phyloP scores from a whole-genome alignment of 2,329 filamentous ascomycete genomes.

The Clarireedia sp. region DNA sequence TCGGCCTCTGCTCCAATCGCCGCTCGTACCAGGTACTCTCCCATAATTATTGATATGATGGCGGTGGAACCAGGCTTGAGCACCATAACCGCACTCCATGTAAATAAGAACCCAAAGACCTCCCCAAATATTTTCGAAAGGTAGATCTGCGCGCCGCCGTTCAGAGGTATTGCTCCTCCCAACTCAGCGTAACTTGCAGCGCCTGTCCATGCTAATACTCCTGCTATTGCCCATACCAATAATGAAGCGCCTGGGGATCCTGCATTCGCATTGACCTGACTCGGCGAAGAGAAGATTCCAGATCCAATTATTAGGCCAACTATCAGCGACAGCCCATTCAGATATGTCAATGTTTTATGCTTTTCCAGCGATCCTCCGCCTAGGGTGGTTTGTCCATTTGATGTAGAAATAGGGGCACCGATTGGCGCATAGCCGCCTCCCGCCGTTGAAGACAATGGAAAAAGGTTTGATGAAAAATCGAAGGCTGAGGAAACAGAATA shows the following conservation, averaged over 20 bases:
- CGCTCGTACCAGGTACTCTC: slow-evolving; percentile 89
- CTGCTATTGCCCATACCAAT: slow-evolving; percentile 85
- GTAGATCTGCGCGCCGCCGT: slow-evolving; percentile 90
- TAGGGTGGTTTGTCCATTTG: slow-evolving; percentile 47
- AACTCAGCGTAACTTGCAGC: slow-evolving; percentile 92
- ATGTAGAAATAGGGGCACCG: slow-evolving; percentile 60
- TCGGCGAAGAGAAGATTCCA: slow-evolving; percentile 91
- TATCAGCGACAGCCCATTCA: slow-evolving; percentile 87
- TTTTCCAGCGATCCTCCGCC: slow-evolving; percentile 82
- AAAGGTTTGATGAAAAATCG: slow-evolving; percentile 88
- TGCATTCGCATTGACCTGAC: slow-evolving; percentile 83
- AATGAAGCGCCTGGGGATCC: slow-evolving; percentile 86
- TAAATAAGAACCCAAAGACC: slow-evolving; percentile 85
- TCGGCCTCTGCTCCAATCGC: slow-evolving; percentile 80
- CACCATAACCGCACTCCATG: slow-evolving; percentile 90
- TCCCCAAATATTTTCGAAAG: slow-evolving; percentile 95
- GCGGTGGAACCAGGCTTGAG: slow-evolving; percentile 89
- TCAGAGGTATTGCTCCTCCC: slow-evolving; percentile 89
- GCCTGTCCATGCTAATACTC: slow-evolving; percentile 92
- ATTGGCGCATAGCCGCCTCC: slow-evolving; percentile 72
- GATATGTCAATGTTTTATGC: slow-evolving; percentile 88
- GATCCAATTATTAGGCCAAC: slow-evolving; percentile 92
- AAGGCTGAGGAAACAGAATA: slow-evolving; percentile 92
- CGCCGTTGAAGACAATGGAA: slow-evolving; percentile 79
- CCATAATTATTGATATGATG: slow-evolving; percentile 96